Evolutionary conservation across 495 filamentous ascomycete genomes (phyloP).

Genomic region (Acidomyces sp.): DNA sequence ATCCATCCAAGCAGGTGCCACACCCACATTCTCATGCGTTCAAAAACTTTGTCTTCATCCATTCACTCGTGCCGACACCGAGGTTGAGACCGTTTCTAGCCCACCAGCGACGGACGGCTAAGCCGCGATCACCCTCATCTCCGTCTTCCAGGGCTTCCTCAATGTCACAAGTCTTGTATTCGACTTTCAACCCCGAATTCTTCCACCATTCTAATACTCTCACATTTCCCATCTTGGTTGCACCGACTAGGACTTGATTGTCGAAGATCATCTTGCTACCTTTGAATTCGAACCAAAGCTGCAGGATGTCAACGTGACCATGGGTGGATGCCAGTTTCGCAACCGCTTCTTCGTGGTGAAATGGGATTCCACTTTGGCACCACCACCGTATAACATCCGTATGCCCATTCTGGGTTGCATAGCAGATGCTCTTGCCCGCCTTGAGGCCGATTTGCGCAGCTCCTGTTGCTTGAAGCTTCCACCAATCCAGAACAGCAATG

Average conservation of each 20-base stretch:
- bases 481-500: conserved; percentile 79
- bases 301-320: conserved; percentile 74
- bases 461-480: conserved; percentile 38
- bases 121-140: conserved; percentile 36
- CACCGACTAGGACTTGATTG: conserved; percentile 72
- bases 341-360: conserved; percentile 60
- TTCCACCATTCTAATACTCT: conserved; percentile 89
- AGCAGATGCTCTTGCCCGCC: conserved; percentile 66
- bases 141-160: conserved; percentile 85
- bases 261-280: conserved; percentile 81
- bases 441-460: conserved; percentile 43
- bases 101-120: conserved; percentile 74
- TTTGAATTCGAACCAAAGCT: conserved; percentile 64
- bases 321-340: conserved; percentile 71
- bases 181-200: conserved; percentile 56
- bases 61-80: conserved; percentile 75
- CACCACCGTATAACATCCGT: conserved; percentile 65
- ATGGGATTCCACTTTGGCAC: conserved; percentile 61
- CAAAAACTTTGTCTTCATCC: conserved; percentile 68
- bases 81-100: conserved; percentile 76
- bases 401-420: conserved; percentile 66
- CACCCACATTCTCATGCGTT: conserved; percentile 22
- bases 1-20: background rate
- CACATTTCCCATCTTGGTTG: conserved; percentile 75
- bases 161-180: conserved; percentile 91